Base-by-base conservation (phyloP, 306 rosid genomes). In the Clitoria ternatea region DNA sequence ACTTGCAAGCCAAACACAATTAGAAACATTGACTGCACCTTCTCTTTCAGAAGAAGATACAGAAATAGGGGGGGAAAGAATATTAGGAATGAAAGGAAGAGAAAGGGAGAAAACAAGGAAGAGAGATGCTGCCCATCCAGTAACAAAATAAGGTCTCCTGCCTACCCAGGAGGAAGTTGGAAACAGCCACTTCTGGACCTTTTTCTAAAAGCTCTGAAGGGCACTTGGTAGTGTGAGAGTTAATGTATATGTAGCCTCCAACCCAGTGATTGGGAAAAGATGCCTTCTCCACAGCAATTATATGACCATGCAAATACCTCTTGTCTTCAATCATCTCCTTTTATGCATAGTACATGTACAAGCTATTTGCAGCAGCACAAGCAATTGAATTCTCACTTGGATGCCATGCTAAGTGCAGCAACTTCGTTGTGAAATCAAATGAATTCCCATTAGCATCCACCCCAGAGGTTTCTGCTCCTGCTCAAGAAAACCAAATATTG, bases 331-430 rank as follows among this genome's bases (percentile, higher is more conserved):
- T 69, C 83, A 14, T 87, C 85, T 69, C 78, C 73, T 79, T 78
- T 87, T 81, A 95, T 74, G 99, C 97, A 78, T 89, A 95, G 85
- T 91, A 95, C 99, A 95, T 95, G 89, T 95, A 95, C 97, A 95
- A 79, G 91, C 99, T 95, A 81, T 95, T 95, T 23, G 99, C 97
- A 76, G 99, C 99, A 64, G 99, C 99, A 82, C 99, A 95, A 66
- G 99, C 99, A 59, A 89, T 88, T 62, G 96, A 86, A 61, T 95
- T 89, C 66, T 95, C 99, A 29, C 84, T 70, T 19, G 99, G 99
- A 82, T 95, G 99, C 99, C 99, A 95, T 61, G 97, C 99, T 73
- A 95, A 77, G 85, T 95, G 99, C 88, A 95, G 91, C 80, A 95
- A 83, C 89, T 95, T 95, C 29, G 99, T 89, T 0, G 99, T 86